Evolutionary conservation across 1,284 basidiomycete species (phyloP), one percentile per base, ranked within the genome.

Genomic region (Exobasidium cylindrosporum): DNA sequence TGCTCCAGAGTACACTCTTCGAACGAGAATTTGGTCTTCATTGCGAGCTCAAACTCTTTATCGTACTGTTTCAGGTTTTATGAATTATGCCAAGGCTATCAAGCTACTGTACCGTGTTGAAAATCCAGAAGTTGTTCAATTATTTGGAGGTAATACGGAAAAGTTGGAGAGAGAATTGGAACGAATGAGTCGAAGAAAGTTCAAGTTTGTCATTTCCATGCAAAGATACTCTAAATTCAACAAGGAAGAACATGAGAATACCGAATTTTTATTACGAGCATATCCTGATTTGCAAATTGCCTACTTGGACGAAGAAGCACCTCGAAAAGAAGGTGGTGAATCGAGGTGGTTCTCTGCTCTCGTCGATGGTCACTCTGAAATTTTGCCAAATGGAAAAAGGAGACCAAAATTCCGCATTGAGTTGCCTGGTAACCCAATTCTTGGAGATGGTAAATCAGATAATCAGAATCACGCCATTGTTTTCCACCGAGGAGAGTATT

Each of bases 31-130:
- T 76, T 98, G 95, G 95, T 94, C 95, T 10, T 97, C 94, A 29
- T 85, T 98, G 14, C 91, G 95, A 64, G 95, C 95, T 23, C 96
- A 98, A 84, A 98, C 96, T 2, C 87, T 98, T 32, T 98, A 98
- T 82, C 89, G 96, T 72, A 98, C 95, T 23, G 94, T 98, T 17
- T 97, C 96, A 52, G 96, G 95, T 57, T 97, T 98, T 89, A 98
- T 98, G 96, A 98, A 98, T 84, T 98, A 98, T 82, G 88, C 91
- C 75, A 98, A 98, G 85, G 95, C 96, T 21, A 97, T 98, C 87
- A 98, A 98, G 83, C 85, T 98, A n/a, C 86, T 98, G 30, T 97
- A 97, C 83, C 92, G 95, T 69, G 95, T 98, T 60, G 96, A 98
- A 84, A 98, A 97, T 83, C 96, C 95, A 24, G 95, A 97, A 81